Percentiles rank a stretch among this genome's conserved stretches.
Conservation (phyloP, 148 eudicot genomes). For the Agrostemma githago region DNA sequence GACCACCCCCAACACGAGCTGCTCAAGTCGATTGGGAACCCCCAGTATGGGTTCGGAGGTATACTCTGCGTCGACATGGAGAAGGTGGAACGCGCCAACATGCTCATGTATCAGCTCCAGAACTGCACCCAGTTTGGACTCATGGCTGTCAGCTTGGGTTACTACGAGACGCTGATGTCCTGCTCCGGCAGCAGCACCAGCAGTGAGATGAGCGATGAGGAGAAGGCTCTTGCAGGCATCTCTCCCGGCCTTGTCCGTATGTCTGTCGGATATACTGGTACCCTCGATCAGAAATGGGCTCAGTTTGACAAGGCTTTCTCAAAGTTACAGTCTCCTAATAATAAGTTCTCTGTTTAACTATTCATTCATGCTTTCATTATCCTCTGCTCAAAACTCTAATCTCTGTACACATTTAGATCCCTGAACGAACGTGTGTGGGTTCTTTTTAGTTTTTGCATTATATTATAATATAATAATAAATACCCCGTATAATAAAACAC, state of each 20-base stretch:
- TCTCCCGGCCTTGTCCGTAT: slow-evolving; percentile 83
- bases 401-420: neutral
- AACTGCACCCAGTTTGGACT: slow-evolving; percentile 75
- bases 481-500: neutral
- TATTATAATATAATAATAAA: neutral
- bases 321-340: slow-evolving; percentile 37
- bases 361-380: neutral
- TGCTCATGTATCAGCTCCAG: slow-evolving; percentile 70
- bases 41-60: slow-evolving; percentile 80
- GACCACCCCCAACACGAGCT: slow-evolving; percentile 74
- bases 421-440: neutral
- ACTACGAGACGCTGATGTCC: slow-evolving; percentile 95
- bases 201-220: slow-evolving; percentile 74
- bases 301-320: slow-evolving; percentile 74
- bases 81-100: slow-evolving; percentile 66
- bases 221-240: slow-evolving; percentile 72
- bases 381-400: neutral
- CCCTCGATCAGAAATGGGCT: slow-evolving; percentile 83
- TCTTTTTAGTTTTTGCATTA: neutral
- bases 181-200: slow-evolving; percentile 92
- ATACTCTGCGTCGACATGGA: slow-evolving; percentile 84
- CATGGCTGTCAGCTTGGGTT: slow-evolving; percentile 94
- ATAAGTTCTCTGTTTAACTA: slow-evolving; percentile 13
- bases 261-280: slow-evolving; percentile 82
- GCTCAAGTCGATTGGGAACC: slow-evolving; percentile 51